Conservation (phyloP, 495 filamentous ascomycete genomes). For the Poronia punctata region DNA sequence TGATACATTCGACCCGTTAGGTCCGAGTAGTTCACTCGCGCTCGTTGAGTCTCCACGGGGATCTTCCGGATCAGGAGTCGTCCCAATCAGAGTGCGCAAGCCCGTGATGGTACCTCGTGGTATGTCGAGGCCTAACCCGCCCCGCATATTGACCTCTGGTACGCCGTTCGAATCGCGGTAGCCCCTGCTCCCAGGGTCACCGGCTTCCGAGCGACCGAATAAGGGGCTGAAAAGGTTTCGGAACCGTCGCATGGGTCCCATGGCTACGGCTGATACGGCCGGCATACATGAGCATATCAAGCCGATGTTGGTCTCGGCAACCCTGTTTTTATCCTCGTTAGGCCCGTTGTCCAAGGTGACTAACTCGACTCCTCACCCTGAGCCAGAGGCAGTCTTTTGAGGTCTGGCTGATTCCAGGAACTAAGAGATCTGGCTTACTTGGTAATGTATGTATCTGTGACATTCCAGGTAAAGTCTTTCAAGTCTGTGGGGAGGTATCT, state of each 20-base stretch:
- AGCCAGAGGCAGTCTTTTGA: too few species aligned
- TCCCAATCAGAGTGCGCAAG: neutral
- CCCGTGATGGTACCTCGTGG: slow-evolving; percentile 1
- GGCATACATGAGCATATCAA: slow-evolving; percentile 2
- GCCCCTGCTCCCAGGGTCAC: neutral
- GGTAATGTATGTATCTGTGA: slow-evolving; percentile 2
- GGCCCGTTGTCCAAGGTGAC: too few species aligned
- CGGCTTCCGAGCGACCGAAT: neutral
- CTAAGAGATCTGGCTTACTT: too few species aligned
- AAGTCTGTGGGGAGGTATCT: neutral
- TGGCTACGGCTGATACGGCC: slow-evolving; percentile 1
- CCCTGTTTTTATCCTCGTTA: neutral
- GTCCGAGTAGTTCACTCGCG: neutral
- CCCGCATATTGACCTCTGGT: neutral
- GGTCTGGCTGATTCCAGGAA: too few species aligned
- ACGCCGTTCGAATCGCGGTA: slow-evolving; percentile 1
- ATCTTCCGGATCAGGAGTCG: neutral
- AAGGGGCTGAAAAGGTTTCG: neutral
- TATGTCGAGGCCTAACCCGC: neutral
- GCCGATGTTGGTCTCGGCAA: slow-evolving; percentile 1
- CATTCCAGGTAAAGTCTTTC: neutral
- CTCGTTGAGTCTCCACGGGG: neutral
- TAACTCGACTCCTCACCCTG: too few species aligned
- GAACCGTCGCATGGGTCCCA: slow-evolving; percentile 4
- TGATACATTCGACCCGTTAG: neutral